phyloP scores from a whole-genome alignment of 306 rosid genomes.

The Trifolium dubium region DNA sequence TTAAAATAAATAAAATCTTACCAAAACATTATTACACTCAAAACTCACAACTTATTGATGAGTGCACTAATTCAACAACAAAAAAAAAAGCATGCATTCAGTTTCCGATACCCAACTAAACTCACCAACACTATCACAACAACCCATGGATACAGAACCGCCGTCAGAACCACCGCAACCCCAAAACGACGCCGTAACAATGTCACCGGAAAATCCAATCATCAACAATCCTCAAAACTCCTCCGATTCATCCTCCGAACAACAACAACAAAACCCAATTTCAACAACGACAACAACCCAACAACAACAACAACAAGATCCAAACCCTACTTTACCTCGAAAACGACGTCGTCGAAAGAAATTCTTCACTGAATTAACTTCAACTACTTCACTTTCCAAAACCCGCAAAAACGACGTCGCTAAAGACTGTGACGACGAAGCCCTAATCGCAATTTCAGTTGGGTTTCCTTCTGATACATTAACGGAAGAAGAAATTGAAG shows the following conservation, averaged over 20 bases:
- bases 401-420: constrained; percentile 64
- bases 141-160: not conserved
- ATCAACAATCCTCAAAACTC: not conserved
- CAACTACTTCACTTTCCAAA: constrained; percentile 55
- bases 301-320: constrained; percentile 2
- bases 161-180: constrained; percentile 10
- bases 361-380: constrained; percentile 75
- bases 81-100: not conserved
- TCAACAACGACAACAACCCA: not conserved
- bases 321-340: constrained; percentile 39
- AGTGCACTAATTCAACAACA: too few relatives aligned
- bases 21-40: too few relatives aligned
- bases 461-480: constrained; percentile 89
- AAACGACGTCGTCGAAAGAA: constrained; percentile 91
- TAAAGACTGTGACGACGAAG: constrained; percentile 77
- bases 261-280: not conserved
- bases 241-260: constrained; percentile 59
- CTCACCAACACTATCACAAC: not conserved
- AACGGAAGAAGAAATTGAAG: constrained; percentile 90
- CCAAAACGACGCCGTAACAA: constrained; percentile 47
- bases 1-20: too few relatives aligned
- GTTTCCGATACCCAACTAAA: not conserved
- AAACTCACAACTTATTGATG: too few relatives aligned
- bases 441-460: constrained; percentile 76
- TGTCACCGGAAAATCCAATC: constrained; percentile 46